Evolutionary conservation across 139 green algal species (phyloP).

Genomic region (Picochlorum sp.): DNA sequence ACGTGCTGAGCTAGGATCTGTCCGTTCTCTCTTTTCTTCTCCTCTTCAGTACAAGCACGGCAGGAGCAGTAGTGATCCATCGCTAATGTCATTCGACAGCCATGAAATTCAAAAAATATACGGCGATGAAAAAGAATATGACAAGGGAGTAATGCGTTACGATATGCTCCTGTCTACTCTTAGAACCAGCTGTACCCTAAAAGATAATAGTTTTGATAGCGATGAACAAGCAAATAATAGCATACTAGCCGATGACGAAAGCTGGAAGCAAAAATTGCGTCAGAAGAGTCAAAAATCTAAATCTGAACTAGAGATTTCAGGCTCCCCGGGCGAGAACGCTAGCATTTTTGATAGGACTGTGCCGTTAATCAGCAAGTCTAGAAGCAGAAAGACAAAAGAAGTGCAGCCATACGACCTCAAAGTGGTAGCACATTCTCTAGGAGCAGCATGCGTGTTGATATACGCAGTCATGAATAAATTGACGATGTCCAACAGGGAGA

Average conservation of each 20-base stretch:
- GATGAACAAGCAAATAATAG: no score
- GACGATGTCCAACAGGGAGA: not conserved
- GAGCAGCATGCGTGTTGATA: constrained; percentile 43
- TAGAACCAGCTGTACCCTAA: no score
- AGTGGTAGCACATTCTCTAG: constrained; percentile 51
- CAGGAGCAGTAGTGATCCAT: not conserved
- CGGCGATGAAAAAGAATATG: no score
- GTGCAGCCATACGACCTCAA: constrained; percentile 34
- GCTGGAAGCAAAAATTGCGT: no score
- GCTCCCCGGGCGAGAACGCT: not conserved
- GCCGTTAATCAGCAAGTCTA: not conserved
- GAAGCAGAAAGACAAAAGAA: not conserved
- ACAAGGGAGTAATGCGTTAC: no score
- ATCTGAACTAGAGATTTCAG: no score
- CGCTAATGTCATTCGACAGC: not conserved
- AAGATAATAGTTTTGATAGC: no score
- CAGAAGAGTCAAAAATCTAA: no score
- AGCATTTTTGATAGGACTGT: not conserved
- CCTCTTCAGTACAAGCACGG: not conserved
- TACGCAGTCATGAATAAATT: constrained; percentile 40
- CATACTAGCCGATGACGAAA: no score
- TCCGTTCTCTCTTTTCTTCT: not conserved
- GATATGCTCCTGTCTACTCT: no score
- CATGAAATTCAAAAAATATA: no score
- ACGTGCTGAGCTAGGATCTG: constrained; percentile 59